Base-by-base conservation (phyloP, 2,329 filamentous ascomycete species). In the Phialocephala sp. region DNA sequence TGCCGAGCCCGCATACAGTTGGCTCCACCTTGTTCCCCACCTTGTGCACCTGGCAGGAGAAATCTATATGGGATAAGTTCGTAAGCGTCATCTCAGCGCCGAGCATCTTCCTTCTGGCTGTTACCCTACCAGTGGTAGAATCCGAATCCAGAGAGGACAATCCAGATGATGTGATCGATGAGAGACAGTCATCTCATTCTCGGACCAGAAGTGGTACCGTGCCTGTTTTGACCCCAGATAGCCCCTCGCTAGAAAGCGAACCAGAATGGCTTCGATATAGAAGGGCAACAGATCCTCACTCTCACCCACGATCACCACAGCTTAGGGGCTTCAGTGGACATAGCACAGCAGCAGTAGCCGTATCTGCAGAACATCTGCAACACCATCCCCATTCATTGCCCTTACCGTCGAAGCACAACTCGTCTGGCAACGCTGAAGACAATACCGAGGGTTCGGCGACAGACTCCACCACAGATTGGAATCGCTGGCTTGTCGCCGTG, bases 111-210 rank as follows among this genome's bases (percentile, higher is more conserved):
- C 80, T 98, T 1, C 83, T 99, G 4, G 94, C 94, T 0, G 88
- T 95, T 56, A 99, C 95, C 0, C 79, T 99, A 4, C 95, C 96
- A 0, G 93, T 99, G 0, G 92, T 97, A 6, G 94, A 98, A 73
- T 86, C 86, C 0, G 83, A 86, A 22, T 82, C 84, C 8, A 85
- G 87, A 14, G 79, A 78, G 5, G 81, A 83, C 4, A 76, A 79
- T 39, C 63, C 70, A 27, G 63, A 66, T n/a, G 56, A 63, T 18
- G 35, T 68, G 9, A 11, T 66, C 14, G 64, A 68, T n/a, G 65
- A 69, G 43, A 67, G 63, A 47, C 61, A 55, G 35, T 68, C n/a
- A 37, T 67, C 8, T 66, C 61, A 37, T 27, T n/a, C 64, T 1
- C 65, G 67, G 39, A 56, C 60, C n/a, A 67, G 67, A 54, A 72